phyloP scores from a whole-genome alignment of 306 rosid species.

The Cicer chorassanicum region DNA sequence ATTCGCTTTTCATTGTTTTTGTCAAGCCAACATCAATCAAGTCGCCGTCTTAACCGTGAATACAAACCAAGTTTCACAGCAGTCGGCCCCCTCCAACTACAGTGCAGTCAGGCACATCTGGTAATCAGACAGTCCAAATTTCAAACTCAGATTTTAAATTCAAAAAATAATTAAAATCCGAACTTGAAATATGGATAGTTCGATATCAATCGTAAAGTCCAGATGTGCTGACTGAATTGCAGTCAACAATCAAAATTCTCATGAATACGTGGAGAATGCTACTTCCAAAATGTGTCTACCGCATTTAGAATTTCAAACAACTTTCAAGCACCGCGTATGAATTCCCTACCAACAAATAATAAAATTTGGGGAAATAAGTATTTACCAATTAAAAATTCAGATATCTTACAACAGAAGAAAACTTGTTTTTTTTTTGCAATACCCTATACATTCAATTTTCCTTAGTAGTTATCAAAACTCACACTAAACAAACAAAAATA shows the following conservation, averaged over 20 bases:
- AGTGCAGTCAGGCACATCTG: too few relatives aligned
- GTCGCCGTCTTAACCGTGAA: not conserved
- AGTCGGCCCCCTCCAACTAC: too few relatives aligned
- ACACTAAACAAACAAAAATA: constrained; percentile 6
- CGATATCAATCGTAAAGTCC: too few relatives aligned
- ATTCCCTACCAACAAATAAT: not conserved
- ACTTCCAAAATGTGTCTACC: not conserved
- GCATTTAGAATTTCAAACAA: not conserved
- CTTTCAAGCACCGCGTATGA: not conserved
- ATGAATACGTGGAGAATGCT: not conserved
- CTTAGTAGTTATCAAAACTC: not conserved
- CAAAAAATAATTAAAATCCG: too few relatives aligned
- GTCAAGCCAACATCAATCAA: not conserved
- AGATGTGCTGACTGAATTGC: too few relatives aligned
- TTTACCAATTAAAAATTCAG: not conserved
- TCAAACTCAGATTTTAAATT: too few relatives aligned
- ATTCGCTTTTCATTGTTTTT: not conserved
- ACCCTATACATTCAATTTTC: constrained; percentile 14
- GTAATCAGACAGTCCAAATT: too few relatives aligned
- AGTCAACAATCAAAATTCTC: too few relatives aligned
- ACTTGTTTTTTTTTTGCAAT: not conserved
- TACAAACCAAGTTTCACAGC: too few relatives aligned
- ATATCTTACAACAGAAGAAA: not conserved
- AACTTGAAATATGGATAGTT: too few relatives aligned
- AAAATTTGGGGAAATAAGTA: not conserved